phyloP scores from a whole-genome alignment of 164 flowering plant genomes.

The Warburgia ugandensis region DNA sequence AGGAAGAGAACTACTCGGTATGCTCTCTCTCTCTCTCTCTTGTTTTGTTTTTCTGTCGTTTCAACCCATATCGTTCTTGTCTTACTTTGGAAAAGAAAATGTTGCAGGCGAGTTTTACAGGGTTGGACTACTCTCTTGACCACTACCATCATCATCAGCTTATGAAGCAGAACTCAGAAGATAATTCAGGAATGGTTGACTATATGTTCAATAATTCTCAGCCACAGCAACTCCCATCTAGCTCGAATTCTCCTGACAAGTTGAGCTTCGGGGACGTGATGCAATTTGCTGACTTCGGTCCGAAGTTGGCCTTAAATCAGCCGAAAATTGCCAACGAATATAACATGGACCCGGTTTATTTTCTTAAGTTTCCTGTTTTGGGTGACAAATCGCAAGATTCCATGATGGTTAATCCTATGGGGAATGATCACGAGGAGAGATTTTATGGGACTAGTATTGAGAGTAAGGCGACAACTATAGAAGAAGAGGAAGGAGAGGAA shows the following conservation, averaged over 20 bases:
- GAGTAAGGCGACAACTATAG: not conserved
- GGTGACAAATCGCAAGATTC: slow-evolving; percentile 48
- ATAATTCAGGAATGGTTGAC: slow-evolving; percentile 36
- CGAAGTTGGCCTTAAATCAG: slow-evolving; percentile 55
- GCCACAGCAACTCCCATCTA: slow-evolving; percentile 14
- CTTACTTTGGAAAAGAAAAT: too few species aligned
- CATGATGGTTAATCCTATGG: slow-evolving; percentile 18
- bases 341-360: slow-evolving; percentile 66
- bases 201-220: slow-evolving; percentile 42
- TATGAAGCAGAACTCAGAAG: slow-evolving; percentile 21
- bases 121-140: slow-evolving; percentile 30
- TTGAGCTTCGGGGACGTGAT: slow-evolving; percentile 84
- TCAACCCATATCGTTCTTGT: too few species aligned
- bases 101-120: slow-evolving; percentile 23
- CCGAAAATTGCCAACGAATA: slow-evolving; percentile 36
- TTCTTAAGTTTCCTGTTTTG: slow-evolving; percentile 81
- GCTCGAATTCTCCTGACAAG: slow-evolving; percentile 39
- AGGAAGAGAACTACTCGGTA: slow-evolving; percentile 58
- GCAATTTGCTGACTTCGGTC: slow-evolving; percentile 92
- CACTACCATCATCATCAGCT: slow-evolving; percentile 26
- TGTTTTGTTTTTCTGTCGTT: not conserved
- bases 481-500: slow-evolving; percentile 20
- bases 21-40: not conserved
- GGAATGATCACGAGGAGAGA: slow-evolving; percentile 13
- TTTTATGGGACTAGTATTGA: slow-evolving; percentile 9